phyloP scores from a whole-genome alignment of 148 eudicot genomes.

The Cornus kousa region DNA sequence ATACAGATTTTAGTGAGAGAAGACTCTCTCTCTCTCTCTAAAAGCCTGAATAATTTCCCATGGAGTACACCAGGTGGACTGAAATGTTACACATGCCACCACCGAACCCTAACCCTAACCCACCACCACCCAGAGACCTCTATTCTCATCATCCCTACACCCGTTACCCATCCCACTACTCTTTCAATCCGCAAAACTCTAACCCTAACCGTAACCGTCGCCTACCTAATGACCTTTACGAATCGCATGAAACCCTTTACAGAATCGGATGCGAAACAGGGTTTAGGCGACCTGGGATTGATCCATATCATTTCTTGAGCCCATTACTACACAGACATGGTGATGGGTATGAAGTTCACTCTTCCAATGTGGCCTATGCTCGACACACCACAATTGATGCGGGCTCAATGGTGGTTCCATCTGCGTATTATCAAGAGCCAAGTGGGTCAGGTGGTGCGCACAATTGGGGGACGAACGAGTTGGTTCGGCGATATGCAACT shows the following conservation, averaged over 20 bases:
- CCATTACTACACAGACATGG: background rate
- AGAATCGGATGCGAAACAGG: background rate
- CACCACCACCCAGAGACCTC: background rate
- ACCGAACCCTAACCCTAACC: constrained; percentile 2
- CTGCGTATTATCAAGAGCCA: constrained; percentile 27
- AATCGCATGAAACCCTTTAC: constrained; percentile 3
- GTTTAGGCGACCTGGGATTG: constrained; percentile 21
- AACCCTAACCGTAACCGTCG: constrained; percentile 30
- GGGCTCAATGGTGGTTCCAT: constrained; percentile 3
- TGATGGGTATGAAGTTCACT: background rate
- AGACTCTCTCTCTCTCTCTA: too few species aligned
- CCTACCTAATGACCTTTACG: background rate
- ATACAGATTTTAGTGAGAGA: background rate
- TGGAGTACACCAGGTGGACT: background rate
- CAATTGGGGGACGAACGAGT: constrained; percentile 12
- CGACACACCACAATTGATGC: constrained; percentile 7
- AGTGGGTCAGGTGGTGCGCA: background rate
- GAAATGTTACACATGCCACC: constrained; percentile 8
- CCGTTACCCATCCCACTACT: background rate
- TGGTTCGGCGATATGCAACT: background rate
- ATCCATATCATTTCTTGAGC: constrained; percentile 7
- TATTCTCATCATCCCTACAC: background rate
- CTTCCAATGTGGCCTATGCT: constrained; percentile 11
- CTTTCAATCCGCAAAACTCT: background rate
- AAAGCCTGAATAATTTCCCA: background rate